These are phyloP conservation scores for Artemisia argyi DNA, from an alignment of 129 eudicot species.

Conservation along the genomic window DNA sequence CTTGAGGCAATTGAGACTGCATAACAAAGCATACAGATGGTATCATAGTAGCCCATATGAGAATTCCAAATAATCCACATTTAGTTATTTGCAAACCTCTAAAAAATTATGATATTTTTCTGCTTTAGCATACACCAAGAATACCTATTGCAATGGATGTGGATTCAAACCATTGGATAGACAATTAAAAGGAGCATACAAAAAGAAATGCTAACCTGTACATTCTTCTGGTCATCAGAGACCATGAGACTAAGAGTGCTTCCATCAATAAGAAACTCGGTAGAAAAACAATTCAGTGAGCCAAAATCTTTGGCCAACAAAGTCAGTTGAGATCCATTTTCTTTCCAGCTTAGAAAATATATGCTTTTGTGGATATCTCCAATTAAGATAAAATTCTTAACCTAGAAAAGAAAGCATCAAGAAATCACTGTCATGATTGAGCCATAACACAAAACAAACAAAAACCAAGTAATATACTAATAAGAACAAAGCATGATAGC, in stretches of 20 bases:
- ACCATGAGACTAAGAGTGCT: slow-evolving; percentile 89
- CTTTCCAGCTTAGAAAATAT: slow-evolving; percentile 93
- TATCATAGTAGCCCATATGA: too few relatives aligned
- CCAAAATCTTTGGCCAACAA: slow-evolving; percentile 97
- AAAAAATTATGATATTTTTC: neutral
- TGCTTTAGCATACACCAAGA: slow-evolving; percentile 9
- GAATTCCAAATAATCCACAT: neutral
- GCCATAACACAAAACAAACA: neutral
- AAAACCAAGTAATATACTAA: neutral
- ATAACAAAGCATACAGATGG: too few relatives aligned
- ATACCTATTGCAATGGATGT: slow-evolving; percentile 2
- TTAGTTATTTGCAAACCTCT: neutral
- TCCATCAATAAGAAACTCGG: slow-evolving; percentile 94
- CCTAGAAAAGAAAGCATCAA: slow-evolving; percentile 42
- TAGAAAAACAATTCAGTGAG: slow-evolving; percentile 84
- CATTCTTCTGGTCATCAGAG: slow-evolving; percentile 93
- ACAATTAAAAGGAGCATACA: slow-evolving; percentile 10
- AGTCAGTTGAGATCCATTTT: slow-evolving; percentile 85
- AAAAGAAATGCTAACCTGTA: slow-evolving; percentile 60
- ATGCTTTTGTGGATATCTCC: slow-evolving; percentile 98
- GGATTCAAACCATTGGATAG: neutral
- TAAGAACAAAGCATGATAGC: neutral
- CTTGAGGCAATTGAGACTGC: too few relatives aligned
- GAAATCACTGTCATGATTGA: neutral
- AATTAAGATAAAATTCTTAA: slow-evolving; percentile 86